Base-by-base conservation (phyloP, 2,329 filamentous ascomycete species). In the Endoconidiophora laricicola region DNA sequence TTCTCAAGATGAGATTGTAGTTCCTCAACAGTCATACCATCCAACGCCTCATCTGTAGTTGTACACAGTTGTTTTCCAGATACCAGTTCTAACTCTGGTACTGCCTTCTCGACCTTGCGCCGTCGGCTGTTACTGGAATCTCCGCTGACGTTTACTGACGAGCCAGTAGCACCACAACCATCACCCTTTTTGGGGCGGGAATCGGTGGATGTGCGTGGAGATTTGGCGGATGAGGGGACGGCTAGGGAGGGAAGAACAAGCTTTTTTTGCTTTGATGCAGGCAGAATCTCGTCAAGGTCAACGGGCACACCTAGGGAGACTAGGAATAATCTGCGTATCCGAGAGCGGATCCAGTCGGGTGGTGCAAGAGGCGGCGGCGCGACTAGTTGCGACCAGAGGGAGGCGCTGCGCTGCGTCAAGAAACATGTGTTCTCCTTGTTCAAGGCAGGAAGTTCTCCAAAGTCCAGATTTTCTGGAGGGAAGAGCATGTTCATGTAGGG, bases 241-340 rank as follows among this genome's bases (percentile, higher is more conserved):
- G 86, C 93, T 16, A 91, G 80, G 4, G 88, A 94, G 0, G 91
- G 91, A 1, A 98, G 74, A 3, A 98, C 76, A 16, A 98, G 79
- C 62, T 96, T 96, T 73, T 96, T 96, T 63, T 98, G 91, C 65
- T 96, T 96, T 10, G 86, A 94, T 0, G 90, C 88, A 0, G 91
- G 91, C 6, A 98, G 76, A 50, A 98, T 96, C 67, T 98, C 91
- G 64, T 98, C 91, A 0, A 98, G 73, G 59, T 98, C 91, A 42
- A 98, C 86, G 1, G 91, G 91, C 0, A 98, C 91, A 16, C 91
- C 91, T 0, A 98, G 76, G 1, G 88, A 95, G 49, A 98, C 88
- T 40, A 98, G 78, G 63, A 98, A 98, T 23, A 98, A 76, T 24
- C 91, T 84, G 48, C 91, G 81, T 58, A 94, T 98, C 47, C 88